A percentile compares a stretch with the other conserved stretches of the same genome.
Conservation (phyloP, 2,329 filamentous ascomycete species). For the Aspergillus sojae region DNA sequence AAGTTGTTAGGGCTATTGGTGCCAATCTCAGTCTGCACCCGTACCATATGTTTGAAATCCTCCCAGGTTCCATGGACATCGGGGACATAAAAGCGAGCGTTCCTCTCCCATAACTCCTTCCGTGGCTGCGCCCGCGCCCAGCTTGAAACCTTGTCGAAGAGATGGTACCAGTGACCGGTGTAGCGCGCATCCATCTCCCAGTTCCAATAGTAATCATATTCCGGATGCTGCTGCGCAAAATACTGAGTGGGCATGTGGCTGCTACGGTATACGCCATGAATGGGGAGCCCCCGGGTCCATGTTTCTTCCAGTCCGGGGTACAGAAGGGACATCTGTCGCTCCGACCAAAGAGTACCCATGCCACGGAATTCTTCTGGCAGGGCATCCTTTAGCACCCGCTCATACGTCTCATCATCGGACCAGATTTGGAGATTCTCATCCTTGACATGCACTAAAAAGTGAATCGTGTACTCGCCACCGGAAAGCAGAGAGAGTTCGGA, state of each 20-base stretch:
- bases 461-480: conserved; percentile 78
- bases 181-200: conserved; percentile 84
- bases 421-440: conserved; percentile 78
- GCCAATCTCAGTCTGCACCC: conserved; percentile 73
- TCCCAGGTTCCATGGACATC: conserved; percentile 76
- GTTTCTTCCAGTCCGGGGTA: conserved; percentile 87
- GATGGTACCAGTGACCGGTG: conserved; percentile 79
- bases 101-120: conserved; percentile 81
- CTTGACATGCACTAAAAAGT: conserved; percentile 84
- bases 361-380: conserved; percentile 82
- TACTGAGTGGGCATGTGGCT: conserved; percentile 94
- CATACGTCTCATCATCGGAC: conserved; percentile 74
- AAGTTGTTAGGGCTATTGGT: conserved; percentile 67
- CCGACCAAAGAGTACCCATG: conserved; percentile 89
- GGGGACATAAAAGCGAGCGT: conserved; percentile 75
- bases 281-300: conserved; percentile 70
- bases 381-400: conserved; percentile 70
- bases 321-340: conserved; percentile 86
- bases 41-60: conserved; percentile 76
- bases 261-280: conserved; percentile 91
- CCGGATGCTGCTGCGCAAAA: conserved; percentile 78
- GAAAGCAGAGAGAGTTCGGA: conserved; percentile 76
- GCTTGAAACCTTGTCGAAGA: conserved; percentile 68
- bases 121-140: conserved; percentile 75
- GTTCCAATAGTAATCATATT: conserved; percentile 84